Conservation (phyloP, 208 protist species). For the Polymyxa betae region DNA sequence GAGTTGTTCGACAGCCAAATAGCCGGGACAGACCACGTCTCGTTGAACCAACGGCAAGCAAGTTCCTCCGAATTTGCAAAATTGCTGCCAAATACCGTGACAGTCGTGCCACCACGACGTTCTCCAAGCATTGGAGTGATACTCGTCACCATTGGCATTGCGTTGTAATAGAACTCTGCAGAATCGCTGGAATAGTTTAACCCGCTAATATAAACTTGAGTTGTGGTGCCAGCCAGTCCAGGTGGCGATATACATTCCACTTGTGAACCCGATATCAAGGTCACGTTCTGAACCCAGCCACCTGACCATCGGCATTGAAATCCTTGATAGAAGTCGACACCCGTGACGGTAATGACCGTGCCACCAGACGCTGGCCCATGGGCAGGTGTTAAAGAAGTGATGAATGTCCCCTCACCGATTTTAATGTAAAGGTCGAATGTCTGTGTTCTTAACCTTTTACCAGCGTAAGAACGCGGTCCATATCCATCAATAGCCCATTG, state of each 20-base stretch:
- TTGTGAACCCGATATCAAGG: not conserved
- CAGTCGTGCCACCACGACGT: not conserved
- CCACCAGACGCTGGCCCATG: not conserved
- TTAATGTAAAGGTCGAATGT: not conserved
- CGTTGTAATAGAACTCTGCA: not conserved
- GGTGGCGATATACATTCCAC: not conserved
- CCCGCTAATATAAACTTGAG: not conserved
- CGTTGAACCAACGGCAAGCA: slow-evolving; percentile 12
- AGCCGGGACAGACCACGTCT: not conserved
- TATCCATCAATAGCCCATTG: not conserved
- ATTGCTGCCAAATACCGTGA: not conserved
- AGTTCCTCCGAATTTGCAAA: not conserved
- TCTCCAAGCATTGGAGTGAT: not conserved
- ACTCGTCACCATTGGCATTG: not conserved
- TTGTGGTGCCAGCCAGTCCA: not conserved
- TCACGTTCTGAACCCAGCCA: not conserved
- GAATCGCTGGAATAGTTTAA: not conserved
- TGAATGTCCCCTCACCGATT: not conserved
- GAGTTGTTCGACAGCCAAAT: not conserved
- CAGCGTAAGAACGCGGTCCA: not conserved
- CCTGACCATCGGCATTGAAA: slow-evolving; percentile 10
- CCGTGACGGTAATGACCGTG: not conserved
- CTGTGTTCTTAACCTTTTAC: not conserved
- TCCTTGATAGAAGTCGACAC: not conserved
- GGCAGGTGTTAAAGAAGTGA: not conserved